Conservation (phyloP, 2,329 filamentous ascomycete species). For the Colletotrichum aenigma region DNA sequence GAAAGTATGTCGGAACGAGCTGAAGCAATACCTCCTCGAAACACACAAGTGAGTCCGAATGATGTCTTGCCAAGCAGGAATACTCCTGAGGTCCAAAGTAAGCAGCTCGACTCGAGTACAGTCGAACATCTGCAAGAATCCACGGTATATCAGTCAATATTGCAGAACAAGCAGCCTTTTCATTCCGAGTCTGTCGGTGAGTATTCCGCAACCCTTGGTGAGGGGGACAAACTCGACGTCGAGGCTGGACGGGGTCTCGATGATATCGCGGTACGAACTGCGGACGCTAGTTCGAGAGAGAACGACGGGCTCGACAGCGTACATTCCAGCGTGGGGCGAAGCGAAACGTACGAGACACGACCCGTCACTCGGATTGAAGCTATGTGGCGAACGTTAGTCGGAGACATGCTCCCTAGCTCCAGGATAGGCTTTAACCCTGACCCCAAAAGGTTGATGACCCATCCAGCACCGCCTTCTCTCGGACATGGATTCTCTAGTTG, state of each 20-base stretch:
- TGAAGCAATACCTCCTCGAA: accelerated
- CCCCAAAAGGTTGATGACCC: accelerated
- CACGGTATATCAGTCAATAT: not conserved
- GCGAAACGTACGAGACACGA: not conserved
- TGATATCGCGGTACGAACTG: not conserved
- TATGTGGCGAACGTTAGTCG: not conserved
- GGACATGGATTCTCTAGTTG: not conserved
- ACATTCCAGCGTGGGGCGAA: no score
- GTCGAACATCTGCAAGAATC: no score
- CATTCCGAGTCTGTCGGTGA: not conserved
- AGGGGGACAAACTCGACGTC: not conserved
- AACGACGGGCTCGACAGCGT: no score
- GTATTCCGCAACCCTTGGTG: accelerated
- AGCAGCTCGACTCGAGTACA: no score
- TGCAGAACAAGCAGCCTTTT: not conserved
- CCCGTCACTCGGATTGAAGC: not conserved
- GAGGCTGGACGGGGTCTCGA: not conserved
- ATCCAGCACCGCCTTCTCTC: not conserved
- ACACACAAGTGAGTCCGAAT: no score
- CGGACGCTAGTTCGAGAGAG: no score
- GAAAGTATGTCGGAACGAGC: accelerated
- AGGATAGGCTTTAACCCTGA: not conserved
- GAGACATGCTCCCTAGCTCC: not conserved
- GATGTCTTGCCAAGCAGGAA: no score
- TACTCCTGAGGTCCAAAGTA: no score